These are phyloP conservation scores for Colletotrichum brevisporum DNA, from an alignment of 2,329 filamentous ascomycete genomes.

Conservation along the genomic window DNA sequence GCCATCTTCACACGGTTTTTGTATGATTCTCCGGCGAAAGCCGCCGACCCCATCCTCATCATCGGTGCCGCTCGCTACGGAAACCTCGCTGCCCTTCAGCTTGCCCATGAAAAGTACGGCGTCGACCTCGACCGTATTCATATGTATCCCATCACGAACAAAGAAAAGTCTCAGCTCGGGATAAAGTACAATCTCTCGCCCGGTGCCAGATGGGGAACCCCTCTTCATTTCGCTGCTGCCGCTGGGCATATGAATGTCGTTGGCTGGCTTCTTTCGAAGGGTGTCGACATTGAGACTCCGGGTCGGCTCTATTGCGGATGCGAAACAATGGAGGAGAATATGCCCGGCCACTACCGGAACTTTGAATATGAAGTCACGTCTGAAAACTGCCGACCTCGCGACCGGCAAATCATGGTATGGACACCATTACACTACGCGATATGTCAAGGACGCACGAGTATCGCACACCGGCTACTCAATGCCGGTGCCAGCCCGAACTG, in stretches of 20 bases:
- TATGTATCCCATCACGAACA: not conserved
- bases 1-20: not conserved
- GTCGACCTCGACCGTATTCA: not conserved
- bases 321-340: not conserved
- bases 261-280: not conserved
- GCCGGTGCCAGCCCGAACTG: not conserved
- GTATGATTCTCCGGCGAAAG: not conserved
- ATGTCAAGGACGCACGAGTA: not conserved
- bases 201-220: not conserved
- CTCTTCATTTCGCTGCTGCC: not conserved
- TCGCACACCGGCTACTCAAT: not conserved
- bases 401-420: not conserved
- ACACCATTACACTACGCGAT: constrained; percentile 1
- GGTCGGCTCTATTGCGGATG: not conserved
- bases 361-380: too few relatives aligned
- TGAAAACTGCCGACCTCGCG: too few relatives aligned
- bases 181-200: not conserved
- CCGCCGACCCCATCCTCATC: not conserved
- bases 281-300: not conserved
- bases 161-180: not conserved
- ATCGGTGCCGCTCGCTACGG: not conserved
- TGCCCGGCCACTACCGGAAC: too few relatives aligned
- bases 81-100: not conserved
- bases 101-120: not conserved
- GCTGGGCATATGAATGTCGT: not conserved